These are phyloP conservation scores for Lasiosphaeris hirsuta DNA, from an alignment of 495 filamentous ascomycete genomes.

Conservation along the genomic window DNA sequence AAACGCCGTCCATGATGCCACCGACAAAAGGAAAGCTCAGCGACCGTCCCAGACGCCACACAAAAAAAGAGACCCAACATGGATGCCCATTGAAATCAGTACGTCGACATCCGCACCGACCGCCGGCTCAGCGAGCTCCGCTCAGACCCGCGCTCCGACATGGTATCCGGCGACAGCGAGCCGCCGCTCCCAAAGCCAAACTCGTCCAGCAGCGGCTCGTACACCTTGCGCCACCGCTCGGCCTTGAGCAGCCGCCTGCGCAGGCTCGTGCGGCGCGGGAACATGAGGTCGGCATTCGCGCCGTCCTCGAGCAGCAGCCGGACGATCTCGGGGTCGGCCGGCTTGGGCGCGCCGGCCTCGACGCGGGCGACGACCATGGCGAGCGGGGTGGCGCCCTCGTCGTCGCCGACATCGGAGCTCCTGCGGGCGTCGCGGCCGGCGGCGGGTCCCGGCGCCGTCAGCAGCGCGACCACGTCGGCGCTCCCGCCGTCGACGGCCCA, in stretches of 20 bases:
- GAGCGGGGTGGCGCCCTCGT: conserved; percentile 12
- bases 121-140: no score
- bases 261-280: not conserved
- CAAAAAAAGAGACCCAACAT: no score
- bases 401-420: conserved; percentile 4
- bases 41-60: no score
- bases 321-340: conserved; percentile 4
- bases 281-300: conserved; percentile 8
- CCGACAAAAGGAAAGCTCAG: no score
- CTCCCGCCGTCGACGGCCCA: conserved; percentile 15
- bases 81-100: no score
- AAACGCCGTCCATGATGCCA: no score
- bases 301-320: not conserved
- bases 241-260: not conserved
- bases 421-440: not conserved
- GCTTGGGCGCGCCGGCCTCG: not conserved
- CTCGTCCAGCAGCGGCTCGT: not conserved
- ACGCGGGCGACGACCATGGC: not conserved
- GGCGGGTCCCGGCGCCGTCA: conserved; percentile 13
- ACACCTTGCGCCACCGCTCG: not conserved
- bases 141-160: no score
- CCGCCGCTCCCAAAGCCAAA: not conserved
- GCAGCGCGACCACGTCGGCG: conserved; percentile 7
- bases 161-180: no score
- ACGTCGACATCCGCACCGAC: no score